Conservation (phyloP, 306 rosid genomes). For the Pueraria montana region DNA sequence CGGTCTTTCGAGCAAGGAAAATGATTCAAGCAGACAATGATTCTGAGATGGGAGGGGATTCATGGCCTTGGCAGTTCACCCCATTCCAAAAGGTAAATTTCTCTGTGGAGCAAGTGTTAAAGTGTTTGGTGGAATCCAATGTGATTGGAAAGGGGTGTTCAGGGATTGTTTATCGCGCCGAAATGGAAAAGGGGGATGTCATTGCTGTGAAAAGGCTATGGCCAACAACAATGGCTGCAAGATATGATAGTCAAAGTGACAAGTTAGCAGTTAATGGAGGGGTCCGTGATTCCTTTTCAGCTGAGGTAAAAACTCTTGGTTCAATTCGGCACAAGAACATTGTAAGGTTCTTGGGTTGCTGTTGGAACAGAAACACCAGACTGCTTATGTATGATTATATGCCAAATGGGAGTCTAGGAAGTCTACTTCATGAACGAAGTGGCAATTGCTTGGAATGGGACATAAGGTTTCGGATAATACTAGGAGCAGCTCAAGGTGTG, state of each 20-base stretch:
- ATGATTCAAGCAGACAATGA: constrained; percentile 65
- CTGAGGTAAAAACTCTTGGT: constrained; percentile 89
- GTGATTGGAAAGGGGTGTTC: constrained; percentile 92
- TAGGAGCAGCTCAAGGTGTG: constrained; percentile 92
- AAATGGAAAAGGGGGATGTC: constrained; percentile 72
- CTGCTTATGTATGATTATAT: constrained; percentile 89
- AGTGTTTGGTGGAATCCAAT: constrained; percentile 78
- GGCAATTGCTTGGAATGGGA: constrained; percentile 86
- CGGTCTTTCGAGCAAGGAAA: constrained; percentile 62
- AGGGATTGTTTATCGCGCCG: constrained; percentile 82
- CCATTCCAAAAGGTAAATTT: constrained; percentile 91
- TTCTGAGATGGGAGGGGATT: constrained; percentile 75
- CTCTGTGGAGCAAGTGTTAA: constrained; percentile 74
- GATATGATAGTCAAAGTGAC: constrained; percentile 55
- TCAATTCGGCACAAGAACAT: constrained; percentile 93
- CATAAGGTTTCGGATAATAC: constrained; percentile 69
- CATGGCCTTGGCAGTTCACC: constrained; percentile 85
- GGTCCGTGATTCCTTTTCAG: constrained; percentile 84
- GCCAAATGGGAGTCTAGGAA: constrained; percentile 93
- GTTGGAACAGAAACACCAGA: constrained; percentile 77
- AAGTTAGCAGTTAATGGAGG: constrained; percentile 62
- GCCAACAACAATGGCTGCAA: constrained; percentile 67
- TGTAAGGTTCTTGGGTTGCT: constrained; percentile 89
- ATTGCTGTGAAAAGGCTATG: constrained; percentile 92
- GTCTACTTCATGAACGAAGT: constrained; percentile 74